phyloP scores from a whole-genome alignment of 345 rosid genomes.

The Eutrema japonicum region DNA sequence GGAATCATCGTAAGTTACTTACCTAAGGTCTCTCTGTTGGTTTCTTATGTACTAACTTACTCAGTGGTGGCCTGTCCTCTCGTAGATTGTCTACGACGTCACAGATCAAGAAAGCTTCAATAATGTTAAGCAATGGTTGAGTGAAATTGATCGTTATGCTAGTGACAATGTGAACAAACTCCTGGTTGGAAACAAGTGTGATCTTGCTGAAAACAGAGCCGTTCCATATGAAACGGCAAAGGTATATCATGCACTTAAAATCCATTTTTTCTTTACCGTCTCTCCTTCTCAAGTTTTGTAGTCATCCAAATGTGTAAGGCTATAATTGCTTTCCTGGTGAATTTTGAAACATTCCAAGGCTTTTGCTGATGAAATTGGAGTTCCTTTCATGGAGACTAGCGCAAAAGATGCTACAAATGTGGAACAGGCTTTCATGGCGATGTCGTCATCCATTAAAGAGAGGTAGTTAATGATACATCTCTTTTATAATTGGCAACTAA shows the following conservation, averaged over 20 bases:
- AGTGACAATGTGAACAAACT: slow-evolving; percentile 80
- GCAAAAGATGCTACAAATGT: slow-evolving; percentile 78
- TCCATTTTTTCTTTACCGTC: neutral
- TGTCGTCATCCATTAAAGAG: slow-evolving; percentile 76
- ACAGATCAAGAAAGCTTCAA: slow-evolving; percentile 86
- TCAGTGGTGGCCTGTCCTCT: slow-evolving; percentile 17
- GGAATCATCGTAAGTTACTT: slow-evolving; percentile 74
- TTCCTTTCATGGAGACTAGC: slow-evolving; percentile 83
- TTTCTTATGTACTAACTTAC: neutral
- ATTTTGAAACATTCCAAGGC: slow-evolving; percentile 46
- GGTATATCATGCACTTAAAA: slow-evolving; percentile 44
- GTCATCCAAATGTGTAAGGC: neutral
- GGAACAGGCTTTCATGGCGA: slow-evolving; percentile 81
- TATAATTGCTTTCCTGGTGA: neutral
- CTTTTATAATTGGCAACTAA: neutral
- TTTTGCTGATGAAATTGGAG: slow-evolving; percentile 77
- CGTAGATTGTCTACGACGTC: slow-evolving; percentile 78
- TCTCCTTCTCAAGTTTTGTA: slow-evolving; percentile 10
- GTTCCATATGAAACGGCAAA: slow-evolving; percentile 73
- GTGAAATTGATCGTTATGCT: slow-evolving; percentile 80
- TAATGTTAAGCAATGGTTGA: slow-evolving; percentile 80
- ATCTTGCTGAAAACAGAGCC: slow-evolving; percentile 71
- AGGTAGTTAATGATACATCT: slow-evolving; percentile 46
- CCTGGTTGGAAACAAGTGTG: slow-evolving; percentile 78
- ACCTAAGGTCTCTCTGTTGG: neutral